Percentiles rank a stretch among this genome's conserved stretches.
These are phyloP conservation scores for Xylariales sp. DNA, from an alignment of 2,329 filamentous ascomycete species.

Conservation along the genomic window DNA sequence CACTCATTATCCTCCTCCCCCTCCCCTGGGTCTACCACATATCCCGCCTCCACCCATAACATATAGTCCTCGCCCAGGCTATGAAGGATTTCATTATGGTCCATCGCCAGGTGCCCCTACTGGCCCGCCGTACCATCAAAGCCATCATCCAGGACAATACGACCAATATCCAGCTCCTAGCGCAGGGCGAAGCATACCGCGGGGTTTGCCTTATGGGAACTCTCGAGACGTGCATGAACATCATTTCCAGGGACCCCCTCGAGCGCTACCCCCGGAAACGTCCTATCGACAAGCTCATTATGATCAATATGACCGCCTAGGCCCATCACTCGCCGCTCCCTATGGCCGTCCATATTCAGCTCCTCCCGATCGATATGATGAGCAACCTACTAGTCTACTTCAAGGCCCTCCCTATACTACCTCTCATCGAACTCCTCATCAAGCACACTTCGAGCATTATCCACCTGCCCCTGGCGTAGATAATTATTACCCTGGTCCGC, in stretches of 20 bases:
- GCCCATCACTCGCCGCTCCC: slow-evolving; percentile 10
- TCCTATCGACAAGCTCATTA: slow-evolving; percentile 17
- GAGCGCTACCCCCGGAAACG: slow-evolving; percentile 20
- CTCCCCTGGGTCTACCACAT: slow-evolving; percentile 31
- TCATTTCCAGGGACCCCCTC: slow-evolving; percentile 20
- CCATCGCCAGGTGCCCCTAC: slow-evolving; percentile 37
- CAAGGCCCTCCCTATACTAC: slow-evolving; percentile 14
- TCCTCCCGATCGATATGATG: slow-evolving; percentile 29
- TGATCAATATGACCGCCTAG: slow-evolving; percentile 32
- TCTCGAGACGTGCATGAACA: slow-evolving; percentile 31
- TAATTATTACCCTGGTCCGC: slow-evolving; percentile 28
- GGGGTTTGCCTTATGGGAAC: slow-evolving; percentile 12
- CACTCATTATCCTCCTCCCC: slow-evolving; percentile 49
- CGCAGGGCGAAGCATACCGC: slow-evolving; percentile 18
- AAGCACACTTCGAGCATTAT: slow-evolving; percentile 30
- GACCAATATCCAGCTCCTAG: slow-evolving; percentile 29
- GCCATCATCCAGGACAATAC: slow-evolving; percentile 25
- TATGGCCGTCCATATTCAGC: slow-evolving; percentile 34
- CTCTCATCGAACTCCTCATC: slow-evolving; percentile 24
- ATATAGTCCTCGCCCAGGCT: slow-evolving; percentile 37
- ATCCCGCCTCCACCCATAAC: slow-evolving; percentile 38
- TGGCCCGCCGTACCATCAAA: slow-evolving; percentile 22
- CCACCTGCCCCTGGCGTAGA: slow-evolving; percentile 32
- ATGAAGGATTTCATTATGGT: slow-evolving; percentile 27
- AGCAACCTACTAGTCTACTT: slow-evolving; percentile 15